A percentile compares a stretch with the other conserved stretches of the same genome.
These are phyloP conservation scores for Ganoderma meredithae DNA, from an alignment of 1,284 basidiomycete genomes.

Conservation along the genomic window DNA sequence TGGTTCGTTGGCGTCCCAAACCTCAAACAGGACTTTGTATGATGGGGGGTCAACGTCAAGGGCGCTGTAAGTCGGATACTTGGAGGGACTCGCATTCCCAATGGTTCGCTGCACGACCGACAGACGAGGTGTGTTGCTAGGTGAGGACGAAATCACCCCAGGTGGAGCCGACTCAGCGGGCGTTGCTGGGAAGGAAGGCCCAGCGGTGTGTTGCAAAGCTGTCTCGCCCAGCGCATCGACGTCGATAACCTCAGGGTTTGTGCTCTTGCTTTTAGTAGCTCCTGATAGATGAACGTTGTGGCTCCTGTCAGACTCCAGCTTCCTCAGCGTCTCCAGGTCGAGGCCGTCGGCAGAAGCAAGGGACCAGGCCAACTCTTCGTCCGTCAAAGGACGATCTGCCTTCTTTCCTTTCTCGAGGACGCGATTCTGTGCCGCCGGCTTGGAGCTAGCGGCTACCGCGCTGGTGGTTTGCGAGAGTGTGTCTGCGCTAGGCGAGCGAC, in stretches of 20 bases:
- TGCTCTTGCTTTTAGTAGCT: slow-evolving; percentile 15
- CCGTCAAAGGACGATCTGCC: slow-evolving; percentile 20
- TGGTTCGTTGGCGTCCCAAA: slow-evolving; percentile 48
- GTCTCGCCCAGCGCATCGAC: slow-evolving; percentile 40
- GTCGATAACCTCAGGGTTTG: slow-evolving; percentile 40
- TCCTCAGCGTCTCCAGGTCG: slow-evolving; percentile 35
- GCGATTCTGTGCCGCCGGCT: neutral
- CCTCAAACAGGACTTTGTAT: slow-evolving; percentile 46
- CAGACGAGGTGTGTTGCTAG: slow-evolving; percentile 11
- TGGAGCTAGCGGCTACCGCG: slow-evolving; percentile 11
- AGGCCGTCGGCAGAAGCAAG: slow-evolving; percentile 39
- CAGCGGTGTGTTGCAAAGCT: slow-evolving; percentile 6
- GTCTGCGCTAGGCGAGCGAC: slow-evolving; percentile 16
- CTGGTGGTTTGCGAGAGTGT: slow-evolving; percentile 5
- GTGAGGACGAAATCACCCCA: slow-evolving; percentile 1
- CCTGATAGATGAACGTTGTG: slow-evolving; percentile 13
- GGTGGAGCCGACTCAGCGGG: slow-evolving; percentile 5
- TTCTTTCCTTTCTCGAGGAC: slow-evolving; percentile 16
- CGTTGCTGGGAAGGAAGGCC: slow-evolving; percentile 8
- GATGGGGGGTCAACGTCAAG: slow-evolving; percentile 55
- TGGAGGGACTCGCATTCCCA: slow-evolving; percentile 21
- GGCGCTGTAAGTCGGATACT: slow-evolving; percentile 38
- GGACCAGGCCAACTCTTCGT: slow-evolving; percentile 39
- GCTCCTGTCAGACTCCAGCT: slow-evolving; percentile 30
- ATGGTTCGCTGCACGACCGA: slow-evolving; percentile 20